These are phyloP conservation scores for Fusarium burgessii DNA, from an alignment of 2,329 filamentous ascomycete species.

Conservation along the genomic window DNA sequence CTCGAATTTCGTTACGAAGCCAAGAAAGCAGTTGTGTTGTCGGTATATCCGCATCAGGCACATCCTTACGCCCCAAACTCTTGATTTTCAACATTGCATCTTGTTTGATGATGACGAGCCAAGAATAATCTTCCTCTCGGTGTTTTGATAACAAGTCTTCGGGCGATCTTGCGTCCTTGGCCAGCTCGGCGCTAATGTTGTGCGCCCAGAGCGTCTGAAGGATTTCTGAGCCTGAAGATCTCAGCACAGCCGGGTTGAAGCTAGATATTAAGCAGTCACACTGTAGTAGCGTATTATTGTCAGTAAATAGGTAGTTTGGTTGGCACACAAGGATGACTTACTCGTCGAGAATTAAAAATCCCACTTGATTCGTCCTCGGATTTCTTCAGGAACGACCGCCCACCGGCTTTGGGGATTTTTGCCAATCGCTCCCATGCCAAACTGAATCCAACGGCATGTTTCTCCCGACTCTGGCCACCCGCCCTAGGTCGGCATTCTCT, in stretches of 20 bases:
- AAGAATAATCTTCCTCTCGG: constrained; percentile 81
- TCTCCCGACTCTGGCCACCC: constrained; percentile 70
- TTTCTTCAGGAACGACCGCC: constrained; percentile 76
- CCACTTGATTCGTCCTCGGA: constrained; percentile 69
- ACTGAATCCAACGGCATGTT: constrained; percentile 92
- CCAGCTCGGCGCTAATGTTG: constrained; percentile 89
- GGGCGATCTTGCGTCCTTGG: constrained; percentile 79
- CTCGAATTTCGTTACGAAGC: constrained; percentile 84
- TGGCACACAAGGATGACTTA: constrained; percentile 55
- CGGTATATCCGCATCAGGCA: constrained; percentile 80
- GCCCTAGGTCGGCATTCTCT: constrained; percentile 82
- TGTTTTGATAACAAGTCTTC: constrained; percentile 85
- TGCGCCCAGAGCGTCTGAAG: constrained; percentile 84
- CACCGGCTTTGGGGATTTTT: constrained; percentile 68
- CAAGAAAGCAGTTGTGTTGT: constrained; percentile 80
- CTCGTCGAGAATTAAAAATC: constrained; percentile 72
- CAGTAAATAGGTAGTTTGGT: background rate
- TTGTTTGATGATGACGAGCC: constrained; percentile 90
- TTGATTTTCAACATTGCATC: constrained; percentile 82
- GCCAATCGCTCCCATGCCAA: constrained; percentile 87
- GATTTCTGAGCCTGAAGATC: constrained; percentile 80
- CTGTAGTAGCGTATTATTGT: constrained; percentile 51
- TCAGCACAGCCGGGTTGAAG: constrained; percentile 81
- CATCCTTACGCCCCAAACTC: constrained; percentile 80
- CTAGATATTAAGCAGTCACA: constrained; percentile 93